These are phyloP conservation scores for Tetrapisispora namnaoensis DNA, from an alignment of 805 yeast genomes.

Conservation along the genomic window DNA sequence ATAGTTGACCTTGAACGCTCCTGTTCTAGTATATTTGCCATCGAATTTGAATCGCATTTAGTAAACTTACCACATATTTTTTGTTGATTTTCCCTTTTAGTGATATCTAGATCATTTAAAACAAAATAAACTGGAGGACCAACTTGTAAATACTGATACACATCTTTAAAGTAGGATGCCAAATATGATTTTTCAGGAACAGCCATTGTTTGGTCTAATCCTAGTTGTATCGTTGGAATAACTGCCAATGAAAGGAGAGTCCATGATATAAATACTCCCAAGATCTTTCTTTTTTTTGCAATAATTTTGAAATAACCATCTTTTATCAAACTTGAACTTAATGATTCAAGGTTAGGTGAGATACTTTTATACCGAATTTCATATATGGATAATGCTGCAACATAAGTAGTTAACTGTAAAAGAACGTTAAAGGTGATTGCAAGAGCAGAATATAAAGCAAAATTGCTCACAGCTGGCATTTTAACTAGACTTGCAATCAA, in stretches of 20 bases:
- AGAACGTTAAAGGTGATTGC: constrained; percentile 70
- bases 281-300: constrained; percentile 39
- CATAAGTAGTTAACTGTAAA: constrained; percentile 73
- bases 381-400: constrained; percentile 48
- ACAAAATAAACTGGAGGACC: constrained; percentile 93
- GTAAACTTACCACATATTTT: constrained; percentile 81
- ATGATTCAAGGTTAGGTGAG: constrained; percentile 1
- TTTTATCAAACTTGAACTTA: constrained; percentile 7
- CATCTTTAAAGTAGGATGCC: constrained; percentile 68
- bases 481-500: constrained; percentile 67
- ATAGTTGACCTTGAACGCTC: constrained; percentile 68
- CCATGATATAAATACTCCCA: constrained; percentile 50
- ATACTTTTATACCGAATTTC: constrained; percentile 9
- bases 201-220: constrained; percentile 85
- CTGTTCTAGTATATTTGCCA: constrained; percentile 74
- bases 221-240: constrained; percentile 61
- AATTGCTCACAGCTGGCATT: constrained; percentile 95
- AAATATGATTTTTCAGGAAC: constrained; percentile 77
- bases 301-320: constrained; percentile 47
- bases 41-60: constrained; percentile 67
- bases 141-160: constrained; percentile 61
- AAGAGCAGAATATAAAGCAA: constrained; percentile 84
- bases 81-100: constrained; percentile 53
- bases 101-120: constrained; percentile 56
- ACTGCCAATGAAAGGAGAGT: constrained; percentile 59